phyloP scores from a whole-genome alignment of 2,329 filamentous ascomycete genomes.

The Aspergillus sp. region DNA sequence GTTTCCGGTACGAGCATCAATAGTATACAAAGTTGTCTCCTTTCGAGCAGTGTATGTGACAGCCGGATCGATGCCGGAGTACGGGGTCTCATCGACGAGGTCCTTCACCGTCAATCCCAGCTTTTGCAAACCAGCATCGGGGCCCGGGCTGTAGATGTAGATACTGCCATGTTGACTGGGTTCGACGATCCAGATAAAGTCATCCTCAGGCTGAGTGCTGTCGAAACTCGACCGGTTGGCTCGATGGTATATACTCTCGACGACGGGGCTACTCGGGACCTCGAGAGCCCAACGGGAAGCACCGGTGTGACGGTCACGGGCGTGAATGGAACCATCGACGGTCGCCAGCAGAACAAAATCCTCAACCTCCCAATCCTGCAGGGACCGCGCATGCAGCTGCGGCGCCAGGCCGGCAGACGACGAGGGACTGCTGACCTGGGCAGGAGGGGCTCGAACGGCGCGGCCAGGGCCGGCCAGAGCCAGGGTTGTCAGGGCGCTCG shows the following conservation, averaged over 20 bases:
- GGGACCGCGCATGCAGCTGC: slow-evolving; percentile 89
- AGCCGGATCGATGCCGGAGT: slow-evolving; percentile 64
- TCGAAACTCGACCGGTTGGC: slow-evolving; percentile 59
- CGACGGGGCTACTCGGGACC: slow-evolving; percentile 71
- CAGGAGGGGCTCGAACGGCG: slow-evolving; percentile 92
- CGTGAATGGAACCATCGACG: slow-evolving; percentile 94
- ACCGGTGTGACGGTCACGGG: slow-evolving; percentile 80
- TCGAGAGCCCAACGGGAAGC: slow-evolving; percentile 78
- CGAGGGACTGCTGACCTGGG: slow-evolving; percentile 57
- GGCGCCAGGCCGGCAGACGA: slow-evolving; percentile 58
- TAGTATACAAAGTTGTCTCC: slow-evolving; percentile 78
- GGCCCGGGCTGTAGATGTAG: slow-evolving; percentile 73
- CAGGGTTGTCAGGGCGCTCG: slow-evolving; percentile 95
- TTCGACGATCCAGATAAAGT: slow-evolving; percentile 93
- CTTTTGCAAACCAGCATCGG: slow-evolving; percentile 40
- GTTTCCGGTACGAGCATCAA: slow-evolving; percentile 78
- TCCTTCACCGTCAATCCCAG: slow-evolving; percentile 57
- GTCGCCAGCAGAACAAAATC: slow-evolving; percentile 99
- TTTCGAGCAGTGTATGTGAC: slow-evolving; percentile 89
- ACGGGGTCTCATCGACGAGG: slow-evolving; percentile 77
- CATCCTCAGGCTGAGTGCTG: slow-evolving; percentile 59
- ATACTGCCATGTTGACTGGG: slow-evolving; percentile 79
- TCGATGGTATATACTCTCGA: slow-evolving; percentile 78
- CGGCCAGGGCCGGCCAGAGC: slow-evolving; percentile 71
- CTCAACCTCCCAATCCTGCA: slow-evolving; percentile 99